phyloP scores from a whole-genome alignment of 108 stramenopile species.

The Fistulifera solaris region DNA sequence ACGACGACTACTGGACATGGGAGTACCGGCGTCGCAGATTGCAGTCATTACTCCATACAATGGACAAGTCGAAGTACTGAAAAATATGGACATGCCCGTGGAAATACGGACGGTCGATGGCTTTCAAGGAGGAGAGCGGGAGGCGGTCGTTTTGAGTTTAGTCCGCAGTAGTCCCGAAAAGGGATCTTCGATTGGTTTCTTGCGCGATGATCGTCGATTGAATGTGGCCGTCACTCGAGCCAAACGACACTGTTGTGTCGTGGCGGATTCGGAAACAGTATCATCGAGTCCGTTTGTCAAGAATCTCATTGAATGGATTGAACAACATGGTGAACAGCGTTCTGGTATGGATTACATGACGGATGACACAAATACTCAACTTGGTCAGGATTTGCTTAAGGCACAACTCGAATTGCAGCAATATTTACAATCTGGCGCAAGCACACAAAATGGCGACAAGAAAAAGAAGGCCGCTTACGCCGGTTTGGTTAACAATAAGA shows the following conservation, averaged over 20 bases:
- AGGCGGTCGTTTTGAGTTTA: conserved; percentile 91
- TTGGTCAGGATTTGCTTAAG: conserved; percentile 22
- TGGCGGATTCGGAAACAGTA: conserved; percentile 84
- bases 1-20: conserved; percentile 45
- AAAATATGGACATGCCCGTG: conserved; percentile 49
- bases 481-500: not conserved
- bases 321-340: conserved; percentile 61
- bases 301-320: conserved; percentile 64
- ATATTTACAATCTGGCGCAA: conserved; percentile 7
- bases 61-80: conserved; percentile 88
- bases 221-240: conserved; percentile 81
- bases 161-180: conserved; percentile 82
- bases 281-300: conserved; percentile 57
- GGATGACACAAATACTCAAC: conserved; percentile 3
- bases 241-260: conserved; percentile 68
- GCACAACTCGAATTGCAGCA: conserved; percentile 25
- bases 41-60: conserved; percentile 98
- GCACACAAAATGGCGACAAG: conserved; percentile 8
- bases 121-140: conserved; percentile 97
- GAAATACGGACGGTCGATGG: conserved; percentile 96
- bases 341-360: conserved; percentile 52
- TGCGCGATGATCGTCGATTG: conserved; percentile 86
- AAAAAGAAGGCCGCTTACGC: not conserved
- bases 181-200: conserved; percentile 89
- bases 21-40: conserved; percentile 69